Base-by-base conservation (phyloP, 1,139 yeast species). In the Lodderomyces parapsilosis region DNA sequence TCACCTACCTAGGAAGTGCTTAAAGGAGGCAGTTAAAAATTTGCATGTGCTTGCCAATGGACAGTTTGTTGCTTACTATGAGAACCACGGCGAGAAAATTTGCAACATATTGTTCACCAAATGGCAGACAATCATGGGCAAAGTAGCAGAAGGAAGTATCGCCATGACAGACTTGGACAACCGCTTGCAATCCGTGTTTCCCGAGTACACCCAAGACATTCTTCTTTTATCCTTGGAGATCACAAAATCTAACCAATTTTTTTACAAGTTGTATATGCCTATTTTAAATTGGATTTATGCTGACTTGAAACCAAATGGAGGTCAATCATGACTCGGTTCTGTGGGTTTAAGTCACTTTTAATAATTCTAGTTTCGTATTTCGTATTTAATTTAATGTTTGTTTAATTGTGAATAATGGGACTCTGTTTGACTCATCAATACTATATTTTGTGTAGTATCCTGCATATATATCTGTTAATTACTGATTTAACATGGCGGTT, bases 401-500 rank as follows among this genome's bases (percentile, higher is more conserved):
- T n/a, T n/a, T n/a, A n/a, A n/a, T n/a, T n/a, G n/a, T 7, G n/a
- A 25, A 8, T 25, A 11, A 6, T 8, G 11, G 7, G 9, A 25
- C 28, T 25, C n/a, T 11, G n/a, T n/a, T n/a, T n/a, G n/a, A n/a
- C n/a, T 25, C n/a, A 4, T 10, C n/a, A 6, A 17, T 27, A 27
- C 15, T n/a, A 4, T 13, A n/a, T 27, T 27, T 27, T 27, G 31
- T 27, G 31, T 20, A n/a, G 8, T 25, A 5, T 27, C 31, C 31
- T 27, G 31, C 9, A 27, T 27, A 27, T 13, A 27, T 4, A 27
- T 9, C 17, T 7, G 36, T 13, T 20, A 8, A 10, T 43, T n/a
- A 46, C 65, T 58, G 75, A 69, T 69, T 61, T 60, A 50, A 55
- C 50, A 68, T 71, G 74, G 74, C 75, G 75, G 71, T 30, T 30